A percentile compares a stretch with the other conserved stretches of the same genome.
These are phyloP conservation scores for Aphanomyces astaci DNA, from an alignment of 352 stramenopile species.

Conservation along the genomic window DNA sequence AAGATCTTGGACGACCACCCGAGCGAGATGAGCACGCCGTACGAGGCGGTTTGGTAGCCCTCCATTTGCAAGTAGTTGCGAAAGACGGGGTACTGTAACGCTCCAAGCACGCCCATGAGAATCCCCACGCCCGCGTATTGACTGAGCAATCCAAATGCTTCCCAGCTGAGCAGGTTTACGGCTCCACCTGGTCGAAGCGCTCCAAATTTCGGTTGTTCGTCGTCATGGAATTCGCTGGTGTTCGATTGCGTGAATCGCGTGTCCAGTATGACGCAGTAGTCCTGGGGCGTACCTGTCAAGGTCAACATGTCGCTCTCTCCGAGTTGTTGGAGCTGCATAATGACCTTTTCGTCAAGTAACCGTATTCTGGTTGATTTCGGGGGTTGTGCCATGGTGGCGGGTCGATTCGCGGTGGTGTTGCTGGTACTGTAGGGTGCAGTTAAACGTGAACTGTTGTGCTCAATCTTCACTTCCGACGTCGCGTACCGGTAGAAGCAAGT, in stretches of 20 bases:
- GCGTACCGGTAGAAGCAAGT: no score
- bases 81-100: constrained; percentile 65
- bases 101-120: constrained; percentile 56
- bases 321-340: not conserved
- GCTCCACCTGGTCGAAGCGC: constrained; percentile 27
- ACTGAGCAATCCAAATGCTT: constrained; percentile 43
- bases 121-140: constrained; percentile 65
- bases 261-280: not conserved
- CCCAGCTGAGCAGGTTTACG: constrained; percentile 24
- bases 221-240: not conserved
- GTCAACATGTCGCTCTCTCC: not conserved
- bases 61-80: constrained; percentile 59
- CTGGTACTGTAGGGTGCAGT: no score
- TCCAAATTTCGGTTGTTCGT: constrained; percentile 16
- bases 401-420: no score
- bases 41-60: constrained; percentile 48
- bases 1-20: constrained; percentile 48
- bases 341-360: constrained; percentile 14
- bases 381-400: not conserved
- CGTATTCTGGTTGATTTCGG: not conserved
- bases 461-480: no score
- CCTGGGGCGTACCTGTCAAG: not conserved
- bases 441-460: no score
- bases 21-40: constrained; percentile 38
- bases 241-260: not conserved